A percentile compares a stretch with the other conserved stretches of the same genome.
Evolutionary conservation across 768 basidiomycete genomes (phyloP).

Genomic region (Hericium erinaceus): DNA sequence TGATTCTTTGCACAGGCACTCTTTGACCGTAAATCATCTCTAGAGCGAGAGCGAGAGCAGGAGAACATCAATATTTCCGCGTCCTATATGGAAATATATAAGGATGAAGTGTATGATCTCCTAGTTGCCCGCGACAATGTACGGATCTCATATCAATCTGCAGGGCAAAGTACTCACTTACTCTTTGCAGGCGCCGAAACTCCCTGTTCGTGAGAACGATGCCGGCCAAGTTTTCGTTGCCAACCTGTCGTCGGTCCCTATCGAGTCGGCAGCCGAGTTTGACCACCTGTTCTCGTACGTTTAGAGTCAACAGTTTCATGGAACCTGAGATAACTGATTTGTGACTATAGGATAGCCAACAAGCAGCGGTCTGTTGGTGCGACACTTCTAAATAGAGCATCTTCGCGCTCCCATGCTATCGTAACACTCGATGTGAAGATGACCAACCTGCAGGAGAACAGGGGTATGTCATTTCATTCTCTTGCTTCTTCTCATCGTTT

Average conservation of each 20-base stretch:
- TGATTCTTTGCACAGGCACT: conserved; percentile 1
- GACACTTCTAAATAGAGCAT: conserved; percentile 76
- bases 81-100: conserved; percentile 88
- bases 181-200: conserved; percentile 35
- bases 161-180: background rate
- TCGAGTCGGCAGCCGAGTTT: conserved; percentile 39
- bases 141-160: conserved; percentile 16
- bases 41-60: conserved; percentile 19
- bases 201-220: conserved; percentile 46
- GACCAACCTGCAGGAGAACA: conserved; percentile 41
- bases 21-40: conserved; percentile 11
- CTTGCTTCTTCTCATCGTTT: background rate
- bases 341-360: conserved; percentile 49
- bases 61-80: conserved; percentile 41
- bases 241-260: conserved; percentile 32
- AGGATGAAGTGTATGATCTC: conserved; percentile 85
- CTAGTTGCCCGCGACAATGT: conserved; percentile 65
- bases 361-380: conserved; percentile 77
- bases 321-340: background rate
- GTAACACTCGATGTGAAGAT: conserved; percentile 64
- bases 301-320: background rate
- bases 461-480: conserved; percentile 30
- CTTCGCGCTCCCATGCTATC: conserved; percentile 85
- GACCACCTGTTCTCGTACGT: conserved; percentile 36
- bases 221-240: conserved; percentile 46